These are phyloP conservation scores for Trametes pubescens DNA, from an alignment of 1,284 basidiomycete species.

Conservation along the genomic window DNA sequence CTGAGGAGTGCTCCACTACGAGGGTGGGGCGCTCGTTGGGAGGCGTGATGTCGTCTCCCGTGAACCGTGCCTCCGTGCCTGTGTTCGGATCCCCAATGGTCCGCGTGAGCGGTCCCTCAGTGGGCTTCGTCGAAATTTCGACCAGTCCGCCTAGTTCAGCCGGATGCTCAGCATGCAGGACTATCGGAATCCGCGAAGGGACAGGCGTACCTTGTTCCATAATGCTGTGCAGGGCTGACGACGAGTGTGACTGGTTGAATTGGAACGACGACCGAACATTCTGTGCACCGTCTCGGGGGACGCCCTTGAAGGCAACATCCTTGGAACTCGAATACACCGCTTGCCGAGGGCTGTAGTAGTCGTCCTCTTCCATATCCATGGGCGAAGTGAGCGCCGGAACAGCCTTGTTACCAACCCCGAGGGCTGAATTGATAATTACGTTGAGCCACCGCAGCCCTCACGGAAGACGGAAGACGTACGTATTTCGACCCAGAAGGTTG, in stretches of 20 bases:
- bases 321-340: slow-evolving; percentile 20
- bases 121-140: slow-evolving; percentile 60
- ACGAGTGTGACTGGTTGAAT: slow-evolving; percentile 41
- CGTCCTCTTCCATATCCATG: slow-evolving; percentile 28
- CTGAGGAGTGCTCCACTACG: slow-evolving; percentile 25
- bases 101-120: slow-evolving; percentile 50
- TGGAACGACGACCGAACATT: slow-evolving; percentile 24
- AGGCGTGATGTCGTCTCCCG: slow-evolving; percentile 31
- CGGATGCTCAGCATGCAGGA: background rate
- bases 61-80: slow-evolving; percentile 43
- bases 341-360: slow-evolving; percentile 22
- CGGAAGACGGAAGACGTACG: slow-evolving; percentile 44
- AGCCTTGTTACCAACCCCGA: slow-evolving; percentile 50
- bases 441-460: slow-evolving; percentile 13
- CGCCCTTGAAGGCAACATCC: slow-evolving; percentile 11
- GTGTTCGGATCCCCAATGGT: slow-evolving; percentile 57
- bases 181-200: background rate
- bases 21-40: slow-evolving; percentile 21
- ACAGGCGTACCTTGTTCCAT: slow-evolving; percentile 70
- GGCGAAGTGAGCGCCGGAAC: slow-evolving; percentile 34
- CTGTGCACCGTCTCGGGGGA: slow-evolving; percentile 12
- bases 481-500: slow-evolving; percentile 84
- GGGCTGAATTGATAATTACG: slow-evolving; percentile 37
- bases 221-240: slow-evolving; percentile 65
- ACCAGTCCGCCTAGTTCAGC: slow-evolving; percentile 61